phyloP scores from a whole-genome alignment of 179 eudicot genomes.

The Beta corolliflora region DNA sequence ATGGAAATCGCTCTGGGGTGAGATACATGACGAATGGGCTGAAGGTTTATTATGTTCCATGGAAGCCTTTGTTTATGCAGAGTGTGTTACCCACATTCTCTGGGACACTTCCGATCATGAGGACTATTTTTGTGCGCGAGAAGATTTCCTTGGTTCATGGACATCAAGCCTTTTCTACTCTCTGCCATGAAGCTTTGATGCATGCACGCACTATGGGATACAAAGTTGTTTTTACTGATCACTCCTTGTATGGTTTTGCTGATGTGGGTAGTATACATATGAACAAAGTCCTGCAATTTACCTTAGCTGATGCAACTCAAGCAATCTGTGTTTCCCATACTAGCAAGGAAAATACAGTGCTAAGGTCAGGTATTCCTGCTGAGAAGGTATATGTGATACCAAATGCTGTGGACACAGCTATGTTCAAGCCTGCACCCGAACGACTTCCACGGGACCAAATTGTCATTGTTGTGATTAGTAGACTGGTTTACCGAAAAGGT shows the following conservation, averaged over 20 bases:
- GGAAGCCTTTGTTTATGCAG: conserved; percentile 94
- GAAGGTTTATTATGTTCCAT: conserved; percentile 90
- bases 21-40: conserved; percentile 88
- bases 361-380: conserved; percentile 84
- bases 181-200: conserved; percentile 97
- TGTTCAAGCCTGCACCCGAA: conserved; percentile 89
- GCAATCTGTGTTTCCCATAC: conserved; percentile 99
- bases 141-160: conserved; percentile 90
- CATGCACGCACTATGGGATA: conserved; percentile 98
- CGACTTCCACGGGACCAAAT: conserved; percentile 60
- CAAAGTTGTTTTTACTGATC: conserved; percentile 93
- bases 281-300: conserved; percentile 95
- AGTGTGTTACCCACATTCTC: conserved; percentile 85
- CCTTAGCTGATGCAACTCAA: conserved; percentile 90
- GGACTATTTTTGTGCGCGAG: conserved; percentile 84
- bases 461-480: conserved; percentile 89
- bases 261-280: conserved; percentile 96
- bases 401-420: conserved; percentile 96
- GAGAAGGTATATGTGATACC: conserved; percentile 91
- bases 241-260: conserved; percentile 94
- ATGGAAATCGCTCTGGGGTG: conserved; percentile 82
- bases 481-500: conserved; percentile 96
- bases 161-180: conserved; percentile 97
- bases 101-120: conserved; percentile 88
- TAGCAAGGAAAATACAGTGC: conserved; percentile 93